phyloP scores from a whole-genome alignment of 2,329 filamentous ascomycete species.

The Acephala macrosclerotiorum region DNA sequence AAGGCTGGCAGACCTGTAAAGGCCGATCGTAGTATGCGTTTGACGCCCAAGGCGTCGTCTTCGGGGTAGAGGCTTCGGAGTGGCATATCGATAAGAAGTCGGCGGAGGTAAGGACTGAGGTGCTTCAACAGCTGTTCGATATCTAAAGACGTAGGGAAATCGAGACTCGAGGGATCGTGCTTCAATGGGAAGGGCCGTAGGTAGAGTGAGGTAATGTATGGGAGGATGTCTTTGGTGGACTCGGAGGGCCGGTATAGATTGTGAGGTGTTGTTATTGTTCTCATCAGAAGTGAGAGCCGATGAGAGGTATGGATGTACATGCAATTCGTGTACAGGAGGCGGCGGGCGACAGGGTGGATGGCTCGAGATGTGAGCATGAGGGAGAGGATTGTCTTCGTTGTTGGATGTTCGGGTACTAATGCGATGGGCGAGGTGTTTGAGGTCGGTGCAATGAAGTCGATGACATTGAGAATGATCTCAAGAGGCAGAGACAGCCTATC shows the following conservation, averaged over 20 bases:
- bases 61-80: slow-evolving; percentile 52
- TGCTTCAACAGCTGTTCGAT: slow-evolving; percentile 53
- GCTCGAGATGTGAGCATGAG: slow-evolving; percentile 53
- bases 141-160: slow-evolving; percentile 50
- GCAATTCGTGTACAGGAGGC: slow-evolving; percentile 54
- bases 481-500: slow-evolving; percentile 9
- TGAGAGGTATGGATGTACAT: slow-evolving; percentile 53
- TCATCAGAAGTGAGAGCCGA: slow-evolving; percentile 46
- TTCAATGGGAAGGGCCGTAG: slow-evolving; percentile 5
- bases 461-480: slow-evolving; percentile 25
- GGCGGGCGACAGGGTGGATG: slow-evolving; percentile 50
- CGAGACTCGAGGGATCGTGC: slow-evolving; percentile 32
- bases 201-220: slow-evolving; percentile 14
- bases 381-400: slow-evolving; percentile 53
- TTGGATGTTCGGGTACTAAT: slow-evolving; percentile 48
- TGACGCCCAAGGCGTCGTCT: slow-evolving; percentile 49
- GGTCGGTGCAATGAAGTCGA: slow-evolving; percentile 20
- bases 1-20: slow-evolving; percentile 52
- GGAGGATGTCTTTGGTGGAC: not conserved
- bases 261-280: not conserved
- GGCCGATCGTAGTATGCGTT: slow-evolving; percentile 51
- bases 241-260: not conserved
- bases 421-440: slow-evolving; percentile 20
- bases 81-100: slow-evolving; percentile 57
- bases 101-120: slow-evolving; percentile 49